Base-by-base conservation (phyloP, 1,284 basidiomycete species). In the Acaromyces ingoldii region DNA sequence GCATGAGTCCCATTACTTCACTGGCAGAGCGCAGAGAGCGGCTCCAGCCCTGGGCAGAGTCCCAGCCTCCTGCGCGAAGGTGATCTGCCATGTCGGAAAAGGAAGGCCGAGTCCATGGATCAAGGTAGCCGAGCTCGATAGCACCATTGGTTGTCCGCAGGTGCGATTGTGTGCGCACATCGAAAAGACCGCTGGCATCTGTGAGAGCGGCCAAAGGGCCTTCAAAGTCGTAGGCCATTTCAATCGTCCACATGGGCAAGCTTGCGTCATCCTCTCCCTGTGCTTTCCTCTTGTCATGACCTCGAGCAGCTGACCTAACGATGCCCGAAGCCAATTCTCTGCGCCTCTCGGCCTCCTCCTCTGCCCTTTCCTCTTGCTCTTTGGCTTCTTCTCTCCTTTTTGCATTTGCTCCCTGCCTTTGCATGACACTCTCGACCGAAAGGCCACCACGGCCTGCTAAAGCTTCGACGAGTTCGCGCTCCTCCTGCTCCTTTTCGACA, bases 131-230 rank as follows among this genome's bases (percentile, higher is more conserved):
- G n/a, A n/a, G n/a, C n/a, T n/a, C n/a, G n/a, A n/a, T n/a, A n/a
- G n/a, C n/a, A n/a, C n/a, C n/a, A n/a, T n/a, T n/a, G n/a, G n/a
- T n/a, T n/a, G n/a, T n/a, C n/a, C n/a, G n/a, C 33, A 1, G 55
- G 1, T 57, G 52, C 1, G 67, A 63, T 21, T 63, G 59, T 26
- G 49, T 60, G n/a, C 61, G 60, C 15, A 61, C 58, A 0, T 61
- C 47, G 24, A 61, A 64, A 10, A 70, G 49, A 5, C 30, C 48
- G 15, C 57, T 39, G 6, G 62, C 67, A 26, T 72, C 69, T 31
- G 67, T 59, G 11, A 72, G 36, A 15, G 56, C 57, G 3, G 72
- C 70, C 40, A 73, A 39, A 3, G 72, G 62, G 0, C 70, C 72
- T 26, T 53, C 55, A 47, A 66, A 74, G 55, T 72, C 67, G 17